phyloP scores from a whole-genome alignment of 2,329 filamentous ascomycete genomes.

The Pseudocercospora fuligena region DNA sequence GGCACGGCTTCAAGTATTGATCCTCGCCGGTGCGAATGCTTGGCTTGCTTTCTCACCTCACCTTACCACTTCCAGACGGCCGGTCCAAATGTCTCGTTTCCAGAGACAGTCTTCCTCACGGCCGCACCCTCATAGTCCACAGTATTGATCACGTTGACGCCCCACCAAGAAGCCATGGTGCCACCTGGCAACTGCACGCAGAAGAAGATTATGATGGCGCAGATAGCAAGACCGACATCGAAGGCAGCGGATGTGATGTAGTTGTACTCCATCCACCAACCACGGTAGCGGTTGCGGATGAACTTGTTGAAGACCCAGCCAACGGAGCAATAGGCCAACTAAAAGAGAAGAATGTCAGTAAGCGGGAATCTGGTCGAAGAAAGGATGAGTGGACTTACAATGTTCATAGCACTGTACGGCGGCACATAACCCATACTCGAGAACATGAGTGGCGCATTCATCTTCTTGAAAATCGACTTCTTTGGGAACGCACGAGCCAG shows the following conservation, averaged over 20 bases:
- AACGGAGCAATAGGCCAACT: conserved; percentile 83
- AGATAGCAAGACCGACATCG: conserved; percentile 81
- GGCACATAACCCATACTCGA: conserved; percentile 85
- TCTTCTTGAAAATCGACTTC: conserved; percentile 23
- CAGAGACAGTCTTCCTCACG: conserved; percentile 54
- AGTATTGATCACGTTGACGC: conserved; percentile 25
- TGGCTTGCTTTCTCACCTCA: neutral
- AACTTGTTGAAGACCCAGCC: conserved; percentile 84
- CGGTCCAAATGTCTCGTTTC: conserved; percentile 70
- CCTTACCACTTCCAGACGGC: conserved; percentile 34
- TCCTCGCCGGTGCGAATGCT: neutral
- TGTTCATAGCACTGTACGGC: conserved; percentile 76
- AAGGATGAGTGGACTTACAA: conserved; percentile 21
- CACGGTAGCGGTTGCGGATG: conserved; percentile 68
- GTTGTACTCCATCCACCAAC: conserved; percentile 78
- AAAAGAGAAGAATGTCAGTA: conserved; percentile 43
- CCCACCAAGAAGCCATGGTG: conserved; percentile 75
- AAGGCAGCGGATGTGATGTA: conserved; percentile 86
- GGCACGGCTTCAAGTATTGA: neutral
- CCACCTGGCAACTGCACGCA: conserved; percentile 80
- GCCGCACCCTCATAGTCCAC: conserved; percentile 23
- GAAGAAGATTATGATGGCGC: conserved; percentile 86
- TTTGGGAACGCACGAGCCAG: conserved; percentile 47
- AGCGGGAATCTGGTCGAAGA: neutral
- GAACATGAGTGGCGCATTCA: conserved; percentile 69